Evolutionary conservation across 78 protist species (phyloP).

Genomic region (Dictyostelium firmibasis): DNA sequence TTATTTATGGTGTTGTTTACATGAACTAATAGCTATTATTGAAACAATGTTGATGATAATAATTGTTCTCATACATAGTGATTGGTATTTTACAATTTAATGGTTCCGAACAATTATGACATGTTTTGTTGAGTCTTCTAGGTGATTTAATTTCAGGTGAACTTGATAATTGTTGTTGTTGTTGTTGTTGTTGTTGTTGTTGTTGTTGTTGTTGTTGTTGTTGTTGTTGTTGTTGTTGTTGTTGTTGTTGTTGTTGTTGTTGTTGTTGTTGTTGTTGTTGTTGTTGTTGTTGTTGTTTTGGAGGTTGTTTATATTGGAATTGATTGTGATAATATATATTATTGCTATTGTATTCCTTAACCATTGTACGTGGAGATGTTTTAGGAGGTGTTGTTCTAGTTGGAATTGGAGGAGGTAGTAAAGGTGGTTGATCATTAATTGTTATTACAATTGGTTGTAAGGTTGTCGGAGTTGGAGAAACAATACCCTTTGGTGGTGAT

Average conservation of each 20-base stretch:
- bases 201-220: too few relatives aligned
- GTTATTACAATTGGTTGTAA: not conserved
- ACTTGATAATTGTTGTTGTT: not conserved
- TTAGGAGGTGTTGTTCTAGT: not conserved
- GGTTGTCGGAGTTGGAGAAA: not conserved
- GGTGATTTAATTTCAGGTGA: conserved; percentile 13
- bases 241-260: too few relatives aligned
- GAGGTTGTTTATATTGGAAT: not conserved
- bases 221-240: too few relatives aligned
- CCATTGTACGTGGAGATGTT: not conserved
- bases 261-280: not conserved
- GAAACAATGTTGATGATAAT: conserved; percentile 43
- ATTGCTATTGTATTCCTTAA: not conserved
- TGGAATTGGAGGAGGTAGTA: not conserved
- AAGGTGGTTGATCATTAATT: not conserved
- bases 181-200: too few relatives aligned
- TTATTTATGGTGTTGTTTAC: not conserved
- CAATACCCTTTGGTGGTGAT: not conserved
- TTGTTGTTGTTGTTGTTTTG: not conserved
- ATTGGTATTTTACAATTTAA: not conserved
- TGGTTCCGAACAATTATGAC: conserved; percentile 4
- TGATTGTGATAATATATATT: not conserved
- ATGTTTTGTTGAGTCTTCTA: conserved; percentile 20
- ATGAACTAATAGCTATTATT: not conserved
- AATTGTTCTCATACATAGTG: conserved; percentile 1